Evolutionary conservation across 2,329 filamentous ascomycete species (phyloP), one percentile per base, ranked within the genome.

Genomic region (Colletotrichum sansevieriae): DNA sequence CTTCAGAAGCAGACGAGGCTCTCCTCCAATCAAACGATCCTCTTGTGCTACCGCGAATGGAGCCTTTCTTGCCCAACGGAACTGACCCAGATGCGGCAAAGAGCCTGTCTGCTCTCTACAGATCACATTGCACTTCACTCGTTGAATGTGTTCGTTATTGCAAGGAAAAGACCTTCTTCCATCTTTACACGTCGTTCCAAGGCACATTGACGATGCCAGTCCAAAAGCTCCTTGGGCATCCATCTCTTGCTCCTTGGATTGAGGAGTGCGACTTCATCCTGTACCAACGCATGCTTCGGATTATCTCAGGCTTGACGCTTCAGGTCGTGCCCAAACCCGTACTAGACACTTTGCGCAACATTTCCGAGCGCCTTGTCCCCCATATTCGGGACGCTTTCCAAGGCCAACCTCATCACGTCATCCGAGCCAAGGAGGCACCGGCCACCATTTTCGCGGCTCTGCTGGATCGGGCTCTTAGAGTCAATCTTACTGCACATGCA

Each of bases 121-220:
- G 94, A 57, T 96, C 95, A 3, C 95, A 98, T 77, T 97, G 95
- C 78, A 98, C 96, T 13, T 98, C 95, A 1, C 87, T 99, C 5
- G 92, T 99, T 37, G 96, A 99, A 79, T 95, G 94, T 74, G 94
- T 99, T 70, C 92, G 96, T 35, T 98, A 93, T 78, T 98, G 95
- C 85, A 97, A 96, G 76, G 94, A 98, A 79, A 97, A 97, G 81
- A 95, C 94, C 7, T 97, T 99, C 78, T 97, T 97, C 78, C 93
- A 97, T 72, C 88, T 98, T 15, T 97, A 97, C 78, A 95, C 92
- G 6, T 96, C 95, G 1, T 98, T 99, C 78, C 94, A 97, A 75
- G 96, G 96, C 63, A 98, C 95, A 2, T 87, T 99, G 74, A 99
- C 96, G 0, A 97, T 98, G 79, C 96, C 96, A 6, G 95, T 98